A percentile compares a stretch with the other conserved stretches of the same genome.
phyloP scores from a whole-genome alignment of 768 basidiomycete genomes.

The Trametes cinnabarina region DNA sequence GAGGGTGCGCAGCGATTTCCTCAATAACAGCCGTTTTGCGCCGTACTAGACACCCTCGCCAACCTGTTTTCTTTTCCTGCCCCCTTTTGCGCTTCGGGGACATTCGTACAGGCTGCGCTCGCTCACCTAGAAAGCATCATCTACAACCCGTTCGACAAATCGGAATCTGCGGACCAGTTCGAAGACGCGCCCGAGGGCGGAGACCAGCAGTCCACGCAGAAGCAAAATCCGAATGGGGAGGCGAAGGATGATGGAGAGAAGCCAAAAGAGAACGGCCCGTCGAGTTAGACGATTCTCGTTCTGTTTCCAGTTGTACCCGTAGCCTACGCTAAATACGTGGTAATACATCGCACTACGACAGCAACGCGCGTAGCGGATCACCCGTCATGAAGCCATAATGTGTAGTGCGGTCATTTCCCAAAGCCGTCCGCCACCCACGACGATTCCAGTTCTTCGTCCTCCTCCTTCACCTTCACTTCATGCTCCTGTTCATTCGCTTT shows the following conservation, averaged over 20 bases:
- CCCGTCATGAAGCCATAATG: not conserved
- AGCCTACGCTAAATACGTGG: slow-evolving; percentile 10
- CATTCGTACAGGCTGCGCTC: slow-evolving; percentile 65
- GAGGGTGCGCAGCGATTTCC: slow-evolving; percentile 90
- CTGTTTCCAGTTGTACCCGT: not conserved
- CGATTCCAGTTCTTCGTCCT: slow-evolving; percentile 4
- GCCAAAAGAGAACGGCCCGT: not conserved
- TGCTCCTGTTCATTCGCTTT: not conserved
- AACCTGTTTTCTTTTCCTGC: slow-evolving; percentile 20
- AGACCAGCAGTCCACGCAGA: not conserved
- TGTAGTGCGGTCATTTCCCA: not conserved
- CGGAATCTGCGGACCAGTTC: slow-evolving; percentile 6
- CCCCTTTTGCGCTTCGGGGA: slow-evolving; percentile 9
- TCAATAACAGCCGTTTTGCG: slow-evolving; percentile 70
- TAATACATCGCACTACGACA: slow-evolving; percentile 3
- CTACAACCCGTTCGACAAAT: slow-evolving; percentile 45
- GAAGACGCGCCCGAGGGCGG: slow-evolving; percentile 16
- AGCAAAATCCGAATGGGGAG: not conserved
- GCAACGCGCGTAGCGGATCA: not conserved
- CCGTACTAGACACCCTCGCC: slow-evolving; percentile 70
- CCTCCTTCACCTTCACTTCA: slow-evolving; percentile 1
- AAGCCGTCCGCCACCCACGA: slow-evolving; percentile 21
- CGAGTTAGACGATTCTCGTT: not conserved
- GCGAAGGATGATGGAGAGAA: not conserved
- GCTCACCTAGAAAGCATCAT: slow-evolving; percentile 83